Conservation (phyloP, 495 filamentous ascomycete species). For the Paragyromitra xinjiangensis region DNA sequence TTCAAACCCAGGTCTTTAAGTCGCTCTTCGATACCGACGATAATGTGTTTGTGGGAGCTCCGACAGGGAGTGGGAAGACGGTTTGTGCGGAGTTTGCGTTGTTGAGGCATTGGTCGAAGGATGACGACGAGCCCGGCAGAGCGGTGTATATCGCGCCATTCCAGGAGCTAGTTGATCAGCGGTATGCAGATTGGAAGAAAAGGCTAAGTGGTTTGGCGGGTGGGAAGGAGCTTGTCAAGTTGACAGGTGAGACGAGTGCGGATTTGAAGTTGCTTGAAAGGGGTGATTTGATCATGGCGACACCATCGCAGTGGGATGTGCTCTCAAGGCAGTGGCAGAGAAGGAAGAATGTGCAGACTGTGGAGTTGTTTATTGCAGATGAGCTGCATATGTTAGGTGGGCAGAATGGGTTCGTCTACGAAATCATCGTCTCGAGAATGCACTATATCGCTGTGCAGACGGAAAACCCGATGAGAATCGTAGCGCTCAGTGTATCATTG, state of each 20-base stretch:
- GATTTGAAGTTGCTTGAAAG: slow-evolving; percentile 89
- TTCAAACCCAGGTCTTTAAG: slow-evolving; percentile 97
- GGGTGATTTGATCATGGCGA: slow-evolving; percentile 91
- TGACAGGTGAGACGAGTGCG: slow-evolving; percentile 90
- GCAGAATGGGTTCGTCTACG: slow-evolving; percentile 87
- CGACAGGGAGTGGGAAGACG: slow-evolving; percentile 94
- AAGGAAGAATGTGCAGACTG: slow-evolving; percentile 89
- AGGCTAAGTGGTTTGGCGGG: slow-evolving; percentile 76
- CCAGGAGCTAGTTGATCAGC: slow-evolving; percentile 87
- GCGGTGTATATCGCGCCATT: slow-evolving; percentile 96
- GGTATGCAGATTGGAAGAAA: slow-evolving; percentile 82
- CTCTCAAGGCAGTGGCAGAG: slow-evolving; percentile 95
- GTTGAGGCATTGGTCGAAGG: slow-evolving; percentile 82
- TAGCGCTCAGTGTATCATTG: slow-evolving; percentile 90
- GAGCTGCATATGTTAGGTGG: slow-evolving; percentile 97
- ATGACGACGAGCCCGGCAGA: slow-evolving; percentile 69
- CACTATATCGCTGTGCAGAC: slow-evolving; percentile 92
- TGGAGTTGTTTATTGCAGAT: slow-evolving; percentile 93
- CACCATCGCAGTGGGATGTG: slow-evolving; percentile 93
- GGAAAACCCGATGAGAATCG: slow-evolving; percentile 82
- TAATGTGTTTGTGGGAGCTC: slow-evolving; percentile 88
- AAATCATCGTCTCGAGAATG: slow-evolving; percentile 96
- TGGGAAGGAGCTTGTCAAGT: slow-evolving; percentile 91
- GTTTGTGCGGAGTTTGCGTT: slow-evolving; percentile 95
- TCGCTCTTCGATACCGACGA: slow-evolving; percentile 88